Base-by-base conservation (phyloP, 2,329 filamentous ascomycete genomes). In the Talaromyces islandicus region DNA sequence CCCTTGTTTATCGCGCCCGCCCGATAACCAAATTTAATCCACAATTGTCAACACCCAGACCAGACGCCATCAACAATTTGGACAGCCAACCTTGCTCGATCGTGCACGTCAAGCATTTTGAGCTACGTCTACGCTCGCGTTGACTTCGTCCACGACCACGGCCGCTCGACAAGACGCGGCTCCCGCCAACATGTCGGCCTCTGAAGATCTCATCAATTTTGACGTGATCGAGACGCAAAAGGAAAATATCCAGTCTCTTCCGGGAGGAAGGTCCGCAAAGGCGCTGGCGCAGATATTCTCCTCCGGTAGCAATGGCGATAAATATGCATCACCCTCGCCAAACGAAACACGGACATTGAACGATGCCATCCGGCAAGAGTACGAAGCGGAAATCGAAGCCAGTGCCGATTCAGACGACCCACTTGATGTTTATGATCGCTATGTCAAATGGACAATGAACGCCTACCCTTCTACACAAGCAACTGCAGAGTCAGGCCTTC, bases 201-300 rank as follows among this genome's bases (percentile, higher is more conserved):
- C 73, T 50, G 72, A 77, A 46, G 78, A 80, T 64, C 69, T 78
- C 55, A 75, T 80, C 65, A 73, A 80, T 78, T 97, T 99, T 78
- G 90, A 96, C 69, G 85, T 97, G 64, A 97, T 99, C 77, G 94
- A 99, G 78, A 86, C 85, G 53, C 92, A 97, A 69, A 99, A 99
- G 78, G 94, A 99, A 78, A 99, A 99, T 76, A 97, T 99, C 60
- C 92, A 97, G 75, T 88, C 92, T 24, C 83, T 99, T 12, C 92
- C 93, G 17, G 89, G 91, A 64, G 94, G 88, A 35, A 82, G 94
- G 65, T 97, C 93, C 46, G 94, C 93, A 52, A 90, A 88, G 78
- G 92, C 94, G 58, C 87, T 99, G 56, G 92, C 88, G 30, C 85
- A 92, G 58, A 85, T 82, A 88, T 92, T 63, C 81, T 90, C 58